Evolutionary conservation across 495 filamentous ascomycete species (phyloP).

Genomic region (Penicillium cinerascens): DNA sequence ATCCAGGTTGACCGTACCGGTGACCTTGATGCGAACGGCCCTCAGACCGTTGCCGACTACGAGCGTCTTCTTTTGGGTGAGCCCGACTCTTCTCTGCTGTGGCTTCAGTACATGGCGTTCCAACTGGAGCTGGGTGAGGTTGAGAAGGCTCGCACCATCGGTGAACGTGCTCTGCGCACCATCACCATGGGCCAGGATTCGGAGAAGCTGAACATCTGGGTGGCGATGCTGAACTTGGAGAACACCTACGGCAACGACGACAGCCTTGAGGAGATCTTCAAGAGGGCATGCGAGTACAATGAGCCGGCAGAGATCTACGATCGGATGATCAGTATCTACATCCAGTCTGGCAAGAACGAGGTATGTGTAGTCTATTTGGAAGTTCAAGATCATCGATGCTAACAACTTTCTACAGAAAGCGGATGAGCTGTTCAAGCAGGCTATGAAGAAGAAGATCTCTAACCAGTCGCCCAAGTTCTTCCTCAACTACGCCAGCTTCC

Average conservation of each 20-base stretch:
- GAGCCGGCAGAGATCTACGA: constrained; percentile 88
- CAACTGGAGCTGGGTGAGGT: constrained; percentile 88
- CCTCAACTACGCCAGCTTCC: constrained; percentile 92
- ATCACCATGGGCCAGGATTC: constrained; percentile 83
- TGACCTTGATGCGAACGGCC: constrained; percentile 83
- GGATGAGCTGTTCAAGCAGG: constrained; percentile 78
- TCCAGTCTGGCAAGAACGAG: constrained; percentile 78
- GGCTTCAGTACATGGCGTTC: constrained; percentile 96
- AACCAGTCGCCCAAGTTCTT: constrained; percentile 68
- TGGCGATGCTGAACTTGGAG: constrained; percentile 89
- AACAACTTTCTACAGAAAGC: constrained; percentile 63
- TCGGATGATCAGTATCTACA: constrained; percentile 87
- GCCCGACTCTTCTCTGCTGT: constrained; percentile 82
- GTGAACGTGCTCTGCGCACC: constrained; percentile 80
- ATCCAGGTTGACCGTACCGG: constrained; percentile 85
- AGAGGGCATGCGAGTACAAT: constrained; percentile 89
- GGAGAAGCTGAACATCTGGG: constrained; percentile 94
- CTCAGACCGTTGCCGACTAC: constrained; percentile 84
- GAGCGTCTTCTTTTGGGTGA: constrained; percentile 90
- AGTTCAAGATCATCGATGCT: constrained; percentile 19
- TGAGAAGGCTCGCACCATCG: constrained; percentile 78
- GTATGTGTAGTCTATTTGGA: constrained; percentile 30
- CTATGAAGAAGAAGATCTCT: constrained; percentile 83
- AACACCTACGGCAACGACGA: constrained; percentile 85
- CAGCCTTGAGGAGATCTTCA: constrained; percentile 81